Conservation (phyloP, 495 filamentous ascomycete species). For the Podospora fimiseda region DNA sequence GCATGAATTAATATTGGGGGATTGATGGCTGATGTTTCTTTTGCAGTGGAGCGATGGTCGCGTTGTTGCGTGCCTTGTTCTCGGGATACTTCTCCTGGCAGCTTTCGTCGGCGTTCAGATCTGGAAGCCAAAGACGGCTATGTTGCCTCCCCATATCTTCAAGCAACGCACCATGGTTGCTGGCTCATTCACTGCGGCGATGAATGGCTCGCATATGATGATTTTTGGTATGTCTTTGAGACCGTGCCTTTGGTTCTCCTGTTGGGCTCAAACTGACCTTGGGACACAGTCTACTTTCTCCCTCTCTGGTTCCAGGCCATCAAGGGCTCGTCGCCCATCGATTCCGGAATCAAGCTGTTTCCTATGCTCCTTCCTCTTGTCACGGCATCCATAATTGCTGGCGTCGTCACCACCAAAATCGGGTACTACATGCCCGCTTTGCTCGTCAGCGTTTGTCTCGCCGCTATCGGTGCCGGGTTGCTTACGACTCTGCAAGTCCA, state of each 20-base stretch:
- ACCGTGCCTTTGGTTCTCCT: not conserved
- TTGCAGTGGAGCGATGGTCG: conserved; percentile 37
- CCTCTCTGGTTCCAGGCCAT: conserved; percentile 68
- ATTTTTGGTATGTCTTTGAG: conserved; percentile 39
- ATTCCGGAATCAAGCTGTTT: conserved; percentile 59
- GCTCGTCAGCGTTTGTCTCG: conserved; percentile 42
- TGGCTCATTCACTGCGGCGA: conserved; percentile 30
- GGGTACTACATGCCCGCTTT: conserved; percentile 45
- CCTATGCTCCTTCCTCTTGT: conserved; percentile 56
- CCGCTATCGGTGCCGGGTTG: conserved; percentile 54
- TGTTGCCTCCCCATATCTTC: conserved; percentile 59
- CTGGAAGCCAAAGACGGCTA: conserved; percentile 53
- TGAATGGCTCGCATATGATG: conserved; percentile 29
- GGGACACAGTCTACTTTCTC: conserved; percentile 46
- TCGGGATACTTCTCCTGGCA: conserved; percentile 36
- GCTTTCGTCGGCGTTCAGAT: conserved; percentile 49
- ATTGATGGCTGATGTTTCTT: not conserved
- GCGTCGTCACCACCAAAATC: conserved; percentile 14
- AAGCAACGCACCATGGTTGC: conserved; percentile 57
- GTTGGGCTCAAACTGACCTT: not conserved
- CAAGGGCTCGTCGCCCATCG: conserved; percentile 50
- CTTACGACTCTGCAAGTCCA: conserved; percentile 51
- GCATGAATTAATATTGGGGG: not conserved
- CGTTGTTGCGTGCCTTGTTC: conserved; percentile 39
- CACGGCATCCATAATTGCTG: conserved; percentile 47